Evolutionary conservation across 306 rosid genomes (phyloP), one percentile per base, ranked within the genome.

Genomic region (Vicia sativa): DNA sequence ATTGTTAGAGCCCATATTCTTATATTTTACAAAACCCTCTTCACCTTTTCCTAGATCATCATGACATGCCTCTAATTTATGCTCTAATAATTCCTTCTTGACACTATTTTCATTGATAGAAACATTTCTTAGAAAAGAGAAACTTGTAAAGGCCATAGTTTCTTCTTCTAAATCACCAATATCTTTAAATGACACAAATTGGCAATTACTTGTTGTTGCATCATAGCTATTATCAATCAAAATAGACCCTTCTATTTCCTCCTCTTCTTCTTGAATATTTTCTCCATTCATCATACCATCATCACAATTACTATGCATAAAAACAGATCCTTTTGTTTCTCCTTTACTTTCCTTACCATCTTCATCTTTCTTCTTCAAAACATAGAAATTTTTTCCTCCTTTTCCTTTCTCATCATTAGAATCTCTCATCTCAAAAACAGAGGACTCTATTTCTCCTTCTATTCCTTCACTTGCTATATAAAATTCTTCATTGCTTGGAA

Each of bases 121-220:
- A 69, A 65, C 81, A 52, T 70, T 44, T 50, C 80, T 83, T 59
- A 72, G 77, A 21, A 83, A 78, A n/a, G 61, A 62, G 58, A 89
- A 83, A 59, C 72, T 89, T 69, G 35, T 29, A 29, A 74, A 59
- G 15, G 62, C 6, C 67, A 76, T 85, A 23, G 87, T 87, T 21
- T 81, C 85, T 62, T 87, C 82, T 18, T 85, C 44, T 57, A 77
- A 79, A 50, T 67, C 80, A 43, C 77, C 66, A 9, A 72, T 61
- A 48, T 60, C 73, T 46, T 75, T 68, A 3, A 71, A 74, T 11
- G 79, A 31, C 25, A 73, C 12, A 50, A 59, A 62, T 62, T 62
- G 79, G 73, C 25, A 72, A 84, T 73, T 76, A 9, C 58, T 82
- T 11, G 82, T 67, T 70, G 41, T 59, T 50, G 70, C 2, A 43